phyloP scores from a whole-genome alignment of 495 filamentous ascomycete genomes.

The Neurospora sp. region DNA sequence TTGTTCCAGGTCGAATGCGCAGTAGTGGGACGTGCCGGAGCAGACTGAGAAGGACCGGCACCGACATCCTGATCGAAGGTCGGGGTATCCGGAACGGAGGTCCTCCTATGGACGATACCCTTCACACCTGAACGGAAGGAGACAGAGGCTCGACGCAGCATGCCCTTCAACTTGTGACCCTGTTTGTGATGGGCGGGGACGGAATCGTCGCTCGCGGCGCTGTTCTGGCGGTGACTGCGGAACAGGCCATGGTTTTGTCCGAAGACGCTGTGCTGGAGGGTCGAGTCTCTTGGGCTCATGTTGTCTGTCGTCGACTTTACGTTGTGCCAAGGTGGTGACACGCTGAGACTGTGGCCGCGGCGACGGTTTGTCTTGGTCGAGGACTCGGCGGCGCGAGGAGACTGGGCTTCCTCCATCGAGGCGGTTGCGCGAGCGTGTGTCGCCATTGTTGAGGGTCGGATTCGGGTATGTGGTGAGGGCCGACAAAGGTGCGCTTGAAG shows the following conservation, averaged over 20 bases:
- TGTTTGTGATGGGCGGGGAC: conserved; percentile 11
- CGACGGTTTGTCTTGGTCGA: neutral
- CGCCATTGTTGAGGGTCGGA: neutral
- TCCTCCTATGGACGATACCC: conserved; percentile 34
- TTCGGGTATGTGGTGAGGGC: neutral
- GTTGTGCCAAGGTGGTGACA: neutral
- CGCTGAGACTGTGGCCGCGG: neutral
- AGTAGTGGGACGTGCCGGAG: conserved; percentile 26
- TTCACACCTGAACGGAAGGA: conserved; percentile 31
- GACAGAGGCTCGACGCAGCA: conserved; percentile 40
- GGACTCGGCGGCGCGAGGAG: neutral
- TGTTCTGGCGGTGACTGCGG: neutral
- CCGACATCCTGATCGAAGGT: conserved; percentile 19
- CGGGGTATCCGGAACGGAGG: conserved; percentile 31
- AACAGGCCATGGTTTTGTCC: neutral
- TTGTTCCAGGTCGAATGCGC: conserved; percentile 38
- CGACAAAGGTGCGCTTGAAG: neutral
- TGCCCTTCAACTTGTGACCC: conserved; percentile 25
- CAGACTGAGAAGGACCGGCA: conserved; percentile 8
- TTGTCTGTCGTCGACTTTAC: neutral
- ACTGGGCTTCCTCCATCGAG: neutral
- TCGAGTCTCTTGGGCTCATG: neutral
- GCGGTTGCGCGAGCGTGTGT: neutral
- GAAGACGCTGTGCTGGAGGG: neutral
- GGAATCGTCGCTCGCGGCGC: conserved; percentile 1